Percentiles rank a stretch among this genome's conserved stretches.
Conservation (phyloP, 441 rosid species). For the Bocquillonia castaneifolia region DNA sequence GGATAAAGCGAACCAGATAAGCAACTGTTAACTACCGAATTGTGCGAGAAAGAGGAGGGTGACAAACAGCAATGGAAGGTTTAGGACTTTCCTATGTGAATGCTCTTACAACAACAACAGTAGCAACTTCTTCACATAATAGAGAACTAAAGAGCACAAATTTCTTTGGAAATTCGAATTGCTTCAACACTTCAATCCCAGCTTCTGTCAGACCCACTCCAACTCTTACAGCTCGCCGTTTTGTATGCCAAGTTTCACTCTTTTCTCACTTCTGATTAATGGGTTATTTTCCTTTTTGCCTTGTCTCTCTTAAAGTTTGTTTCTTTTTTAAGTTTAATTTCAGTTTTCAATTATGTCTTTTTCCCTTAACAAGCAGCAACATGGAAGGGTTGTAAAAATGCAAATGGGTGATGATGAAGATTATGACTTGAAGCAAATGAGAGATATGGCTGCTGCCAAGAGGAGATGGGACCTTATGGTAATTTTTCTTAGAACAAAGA, state of each 20-base stretch:
- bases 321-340: slow-evolving; percentile 1
- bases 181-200: slow-evolving; percentile 25
- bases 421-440: slow-evolving; percentile 76
- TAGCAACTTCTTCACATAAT: slow-evolving; percentile 26
- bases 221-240: slow-evolving; percentile 23
- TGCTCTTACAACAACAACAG: slow-evolving; percentile 25
- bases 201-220: slow-evolving; percentile 24
- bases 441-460: slow-evolving; percentile 87
- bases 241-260: slow-evolving; percentile 34
- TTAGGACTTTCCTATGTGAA: slow-evolving; percentile 46
- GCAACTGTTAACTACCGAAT: slow-evolving; percentile 7
- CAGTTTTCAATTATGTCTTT: background rate
- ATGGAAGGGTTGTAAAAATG: slow-evolving; percentile 41
- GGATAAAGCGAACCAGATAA: slow-evolving; percentile 2
- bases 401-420: slow-evolving; percentile 71
- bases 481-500: slow-evolving; percentile 1
- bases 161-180: slow-evolving; percentile 24
- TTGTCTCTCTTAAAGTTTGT: background rate
- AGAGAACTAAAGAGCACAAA: slow-evolving; percentile 27
- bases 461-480: slow-evolving; percentile 95
- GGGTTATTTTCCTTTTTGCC: slow-evolving; percentile 6
- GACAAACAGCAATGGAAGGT: slow-evolving; percentile 50
- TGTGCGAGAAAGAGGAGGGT: too few relatives aligned
- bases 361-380: slow-evolving; percentile 22
- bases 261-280: slow-evolving; percentile 16